Evolutionary conservation across 352 stramenopile species (phyloP), one percentile per base, ranked within the genome.

Genomic region (Globisporangium barbulae): DNA sequence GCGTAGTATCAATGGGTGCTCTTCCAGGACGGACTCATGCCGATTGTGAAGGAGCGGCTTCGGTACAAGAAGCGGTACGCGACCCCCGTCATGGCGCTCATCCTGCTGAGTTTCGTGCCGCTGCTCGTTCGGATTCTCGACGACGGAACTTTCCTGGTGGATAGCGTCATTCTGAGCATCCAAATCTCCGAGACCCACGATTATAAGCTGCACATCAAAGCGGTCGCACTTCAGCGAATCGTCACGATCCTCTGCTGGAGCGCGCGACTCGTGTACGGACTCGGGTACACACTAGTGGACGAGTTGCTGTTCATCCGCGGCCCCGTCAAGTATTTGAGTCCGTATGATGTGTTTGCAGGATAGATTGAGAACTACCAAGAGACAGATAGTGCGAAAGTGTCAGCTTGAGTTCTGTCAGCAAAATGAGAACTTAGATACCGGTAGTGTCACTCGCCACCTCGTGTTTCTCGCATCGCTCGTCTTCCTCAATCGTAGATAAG

Each of bases 241-340:
- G 17, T 28, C 25, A 56, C 50, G 7, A 59, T 59, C n/a, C 10
- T 49, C n/a, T 22, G 21, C 33, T 59, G 39, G 30, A 63, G 41
- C 28, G 17, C 12, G 0, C 31, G 17, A 13, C 56, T 63, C 13
- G 41, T 63, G 6, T 25, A 53, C 42, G 22, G 25, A n/a, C n/a
- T 63, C 12, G 42, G 2, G 6, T 54, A 1, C n/a, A 63, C 28
- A 9, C 48, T 19, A 0, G 31, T 54, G 6, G 56, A 63, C 17
- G 56, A 63, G 28, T 5, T 63, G 45, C 19, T 53, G 22, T 53
- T 63, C n/a, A 41, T 63, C 28, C 42, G 31, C 17, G 41, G 25
- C 5, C 15, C 25, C 19, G 25, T 62, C 25, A 25, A 49, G 22
- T 54, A 63, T 6, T 12, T 44, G 9, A 54, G 56, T 44, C 39